phyloP scores from a whole-genome alignment of 1,139 yeast species.

The Geotrichum aggregatum region DNA sequence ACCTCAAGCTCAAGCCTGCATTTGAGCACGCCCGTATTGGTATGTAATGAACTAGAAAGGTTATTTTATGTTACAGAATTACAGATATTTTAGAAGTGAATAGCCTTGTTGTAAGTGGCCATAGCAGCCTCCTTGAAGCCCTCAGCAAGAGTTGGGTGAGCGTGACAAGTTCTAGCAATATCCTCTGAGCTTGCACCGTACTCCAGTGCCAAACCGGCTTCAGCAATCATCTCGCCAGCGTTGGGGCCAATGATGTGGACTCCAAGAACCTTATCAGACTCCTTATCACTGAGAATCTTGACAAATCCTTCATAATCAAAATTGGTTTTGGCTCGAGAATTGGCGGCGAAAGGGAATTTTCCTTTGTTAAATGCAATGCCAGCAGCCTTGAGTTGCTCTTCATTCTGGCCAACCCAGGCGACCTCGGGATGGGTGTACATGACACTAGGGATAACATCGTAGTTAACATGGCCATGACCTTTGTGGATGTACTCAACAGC shows the following conservation, averaged over 20 bases:
- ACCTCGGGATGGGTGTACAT: constrained; percentile 99
- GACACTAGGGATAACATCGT: constrained; percentile 94
- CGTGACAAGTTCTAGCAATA: constrained; percentile 94
- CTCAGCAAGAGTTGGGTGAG: constrained; percentile 97
- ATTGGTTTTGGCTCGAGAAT: constrained; percentile 98
- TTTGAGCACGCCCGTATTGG: too few species aligned
- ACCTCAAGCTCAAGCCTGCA: too few species aligned
- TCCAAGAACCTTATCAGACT: constrained; percentile 94
- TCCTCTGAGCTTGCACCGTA: constrained; percentile 99
- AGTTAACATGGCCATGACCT: constrained; percentile 98
- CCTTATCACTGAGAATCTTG: constrained; percentile 91
- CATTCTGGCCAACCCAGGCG: constrained; percentile 98
- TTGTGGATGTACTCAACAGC: constrained; percentile 90
- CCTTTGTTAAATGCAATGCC: constrained; percentile 92
- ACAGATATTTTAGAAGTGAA: constrained; percentile 77
- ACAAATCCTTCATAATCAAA: constrained; percentile 95
- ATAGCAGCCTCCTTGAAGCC: constrained; percentile 98
- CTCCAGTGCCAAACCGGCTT: constrained; percentile 95
- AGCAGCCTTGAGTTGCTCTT: constrained; percentile 90
- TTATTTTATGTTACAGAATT: too few species aligned
- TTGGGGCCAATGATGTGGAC: constrained; percentile 96
- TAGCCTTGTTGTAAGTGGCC: constrained; percentile 85
- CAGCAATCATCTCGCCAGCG: constrained; percentile 99
- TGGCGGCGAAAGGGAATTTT: constrained; percentile 97
- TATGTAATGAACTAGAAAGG: too few species aligned